Evolutionary conservation across 75 land plant genomes (phyloP), one percentile per base, ranked within the genome.

Genomic region (Selaginella moellendorffii): DNA sequence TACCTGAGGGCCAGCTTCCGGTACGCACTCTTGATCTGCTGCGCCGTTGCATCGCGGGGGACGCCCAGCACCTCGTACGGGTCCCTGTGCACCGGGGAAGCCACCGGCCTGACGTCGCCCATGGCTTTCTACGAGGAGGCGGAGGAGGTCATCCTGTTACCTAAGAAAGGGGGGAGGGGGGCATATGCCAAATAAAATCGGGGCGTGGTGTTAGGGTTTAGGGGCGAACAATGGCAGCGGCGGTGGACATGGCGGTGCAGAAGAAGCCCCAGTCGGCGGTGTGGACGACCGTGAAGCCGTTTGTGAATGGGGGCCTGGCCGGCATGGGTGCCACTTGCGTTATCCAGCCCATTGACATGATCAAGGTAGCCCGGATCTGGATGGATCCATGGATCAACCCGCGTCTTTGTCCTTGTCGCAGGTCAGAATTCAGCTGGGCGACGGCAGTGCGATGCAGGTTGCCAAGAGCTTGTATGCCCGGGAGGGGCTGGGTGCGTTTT

Each of bases 261-360:
- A 71, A 67, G 78, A 78, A 83, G 65, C 69, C 75, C 17, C 59
- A 69, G 59, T 2, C 79, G 18, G 22, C 73, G 2, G 80, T 87
- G 2, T 89, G 96, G 96, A 71, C 51, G 17, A 79, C 81, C 52
- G 71, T 79, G 24, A 89, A 89, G 79, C 96, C 96, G 18, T 89
- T 89, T 62, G 72, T 80, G 24, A 89, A 89, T 69, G 96, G 96
- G 0, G 96, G 96, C 1, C 30, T 72, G 24, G 74, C 96, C 21
- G 86, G 96, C 1, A 89, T 89, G 90, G 91, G 90, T 24, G 86
- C 96, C 28, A 89, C 90, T 27, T 89, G 96, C 65, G 90, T 89
- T 67, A 86, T 89, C 54, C 90, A 89, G 66, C 96, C 90, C 52
- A 72, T 89, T 29, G 96, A 89, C 56, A 89, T 89, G 91, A 78